Base-by-base conservation (phyloP, 495 filamentous ascomycete species). In the Choiromyces venosus region DNA sequence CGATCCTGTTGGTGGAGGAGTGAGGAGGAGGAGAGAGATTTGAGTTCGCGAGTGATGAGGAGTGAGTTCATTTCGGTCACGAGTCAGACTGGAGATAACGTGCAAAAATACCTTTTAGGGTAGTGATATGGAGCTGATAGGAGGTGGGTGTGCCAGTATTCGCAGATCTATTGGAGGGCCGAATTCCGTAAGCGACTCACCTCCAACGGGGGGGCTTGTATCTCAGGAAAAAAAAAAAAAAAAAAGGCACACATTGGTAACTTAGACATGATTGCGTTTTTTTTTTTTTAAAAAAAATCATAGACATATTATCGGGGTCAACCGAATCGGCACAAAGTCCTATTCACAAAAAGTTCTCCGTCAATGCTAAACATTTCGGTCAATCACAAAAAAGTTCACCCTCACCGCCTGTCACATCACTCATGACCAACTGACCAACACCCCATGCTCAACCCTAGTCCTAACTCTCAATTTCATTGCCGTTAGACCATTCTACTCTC, bases 391-490 rank as follows among this genome's bases (percentile, higher is more conserved):
- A 61, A 16, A 12, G 52, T 61, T 29, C 10, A n/a, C n/a, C 52
- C 40, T 42, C 40, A 42, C 40, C 40, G 12, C 46, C 9, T 61
- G 52, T 61, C 52, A 61, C 52, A 61, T 29, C 25, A 3, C 52
- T 25, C 52, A 61, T 61, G 52, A 61, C 52, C 52, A 61, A 61
- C 52, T 12, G n/a, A n/a, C 52, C 52, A 61, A 61, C 52, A 61
- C 10, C 21, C 21, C 7, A 52, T 52, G 7, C 44, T 25, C 21
- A 52, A 52, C 44, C 44, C 44, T 25, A 25, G 44, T 52, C 44
- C 21, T 52, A 52, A 52, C 44, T 8, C 21, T 52, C 21, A 52
- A 21, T 19, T 42, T 10, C 40, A 42, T 16, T 16, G 40, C 21
- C 8, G 21, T 46, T 19, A 21, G 42, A 1, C 8, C 3, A 16